These are phyloP conservation scores for Schizochytrium sp. DNA, from an alignment of 108 stramenopile species.

Conservation along the genomic window DNA sequence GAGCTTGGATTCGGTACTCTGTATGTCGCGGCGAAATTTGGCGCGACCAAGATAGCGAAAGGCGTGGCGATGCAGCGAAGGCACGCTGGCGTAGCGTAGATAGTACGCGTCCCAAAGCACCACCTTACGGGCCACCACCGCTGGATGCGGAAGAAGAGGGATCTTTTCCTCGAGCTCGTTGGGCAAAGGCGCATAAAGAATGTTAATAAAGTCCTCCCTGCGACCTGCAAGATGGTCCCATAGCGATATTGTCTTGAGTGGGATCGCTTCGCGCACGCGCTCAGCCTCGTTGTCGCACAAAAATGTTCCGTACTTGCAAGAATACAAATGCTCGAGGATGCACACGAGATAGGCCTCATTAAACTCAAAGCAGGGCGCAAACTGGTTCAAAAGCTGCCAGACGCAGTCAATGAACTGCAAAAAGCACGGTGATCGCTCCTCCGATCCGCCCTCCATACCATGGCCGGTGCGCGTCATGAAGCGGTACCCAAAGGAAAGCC, in stretches of 20 bases:
- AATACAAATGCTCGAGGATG: slow-evolving; percentile 72
- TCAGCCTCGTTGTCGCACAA: slow-evolving; percentile 80
- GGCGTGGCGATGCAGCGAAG: background rate
- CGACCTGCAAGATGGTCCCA: background rate
- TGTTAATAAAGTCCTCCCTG: background rate
- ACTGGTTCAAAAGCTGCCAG: slow-evolving; percentile 40
- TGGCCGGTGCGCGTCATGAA: slow-evolving; percentile 43
- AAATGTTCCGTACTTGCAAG: slow-evolving; percentile 83
- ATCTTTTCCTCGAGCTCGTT: background rate
- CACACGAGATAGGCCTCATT: slow-evolving; percentile 39
- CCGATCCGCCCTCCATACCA: background rate
- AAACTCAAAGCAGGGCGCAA: slow-evolving; percentile 23
- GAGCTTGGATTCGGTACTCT: background rate
- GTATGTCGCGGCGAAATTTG: background rate
- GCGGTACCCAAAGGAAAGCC: slow-evolving; percentile 55
- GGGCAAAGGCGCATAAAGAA: background rate
- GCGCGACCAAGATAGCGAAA: background rate
- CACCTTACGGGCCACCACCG: background rate
- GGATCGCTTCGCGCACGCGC: slow-evolving; percentile 28
- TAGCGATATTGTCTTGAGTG: background rate
- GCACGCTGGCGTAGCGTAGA: background rate
- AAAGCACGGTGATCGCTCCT: slow-evolving; percentile 45
- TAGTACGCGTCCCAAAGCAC: background rate
- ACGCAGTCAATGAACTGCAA: slow-evolving; percentile 42
- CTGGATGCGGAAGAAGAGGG: background rate